A percentile compares a stretch with the other conserved stretches of the same genome.
These are phyloP conservation scores for Echinochloa phyllopogon DNA, from an alignment of 176 grass and related monocot species.

Conservation along the genomic window DNA sequence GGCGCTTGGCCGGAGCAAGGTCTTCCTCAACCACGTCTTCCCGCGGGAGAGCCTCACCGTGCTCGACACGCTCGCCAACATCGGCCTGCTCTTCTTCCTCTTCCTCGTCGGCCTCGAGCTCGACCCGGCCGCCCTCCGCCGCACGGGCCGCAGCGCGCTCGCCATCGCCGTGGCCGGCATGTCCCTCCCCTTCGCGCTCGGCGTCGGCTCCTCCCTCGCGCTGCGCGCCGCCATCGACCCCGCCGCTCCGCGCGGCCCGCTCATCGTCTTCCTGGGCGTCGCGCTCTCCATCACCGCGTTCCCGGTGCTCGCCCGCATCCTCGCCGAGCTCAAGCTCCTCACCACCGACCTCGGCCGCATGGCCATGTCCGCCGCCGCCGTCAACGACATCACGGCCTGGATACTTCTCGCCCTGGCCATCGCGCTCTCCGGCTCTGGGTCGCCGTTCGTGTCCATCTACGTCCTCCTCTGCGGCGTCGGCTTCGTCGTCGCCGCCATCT, in stretches of 20 bases:
- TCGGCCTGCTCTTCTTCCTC: constrained; percentile 78
- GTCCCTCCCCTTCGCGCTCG: constrained; percentile 56
- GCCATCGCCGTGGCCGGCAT: constrained; percentile 64
- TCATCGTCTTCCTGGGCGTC: constrained; percentile 69
- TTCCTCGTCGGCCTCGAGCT: constrained; percentile 80
- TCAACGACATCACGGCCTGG: constrained; percentile 69
- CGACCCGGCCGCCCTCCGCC: constrained; percentile 56
- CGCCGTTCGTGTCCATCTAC: constrained; percentile 59
- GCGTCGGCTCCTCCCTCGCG: constrained; percentile 56
- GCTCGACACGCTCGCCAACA: constrained; percentile 66
- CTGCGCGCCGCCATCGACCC: constrained; percentile 43
- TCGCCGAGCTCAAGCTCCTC: constrained; percentile 75
- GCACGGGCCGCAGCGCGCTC: constrained; percentile 54
- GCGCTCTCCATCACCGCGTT: constrained; percentile 73
- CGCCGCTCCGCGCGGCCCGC: constrained; percentile 24
- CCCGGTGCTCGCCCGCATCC: constrained; percentile 69
- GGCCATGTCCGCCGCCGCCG: constrained; percentile 73
- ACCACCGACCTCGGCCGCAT: constrained; percentile 77
- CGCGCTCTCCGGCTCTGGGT: constrained; percentile 55
- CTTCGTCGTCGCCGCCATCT: constrained; percentile 33
- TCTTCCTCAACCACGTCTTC: constrained; percentile 60
- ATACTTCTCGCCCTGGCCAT: constrained; percentile 68
- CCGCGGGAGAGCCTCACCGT: constrained; percentile 59
- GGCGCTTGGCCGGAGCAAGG: constrained; percentile 60
- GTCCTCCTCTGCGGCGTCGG: constrained; percentile 53